Conservation (phyloP, 1,284 basidiomycete genomes). For the Jaminaea rosea region DNA sequence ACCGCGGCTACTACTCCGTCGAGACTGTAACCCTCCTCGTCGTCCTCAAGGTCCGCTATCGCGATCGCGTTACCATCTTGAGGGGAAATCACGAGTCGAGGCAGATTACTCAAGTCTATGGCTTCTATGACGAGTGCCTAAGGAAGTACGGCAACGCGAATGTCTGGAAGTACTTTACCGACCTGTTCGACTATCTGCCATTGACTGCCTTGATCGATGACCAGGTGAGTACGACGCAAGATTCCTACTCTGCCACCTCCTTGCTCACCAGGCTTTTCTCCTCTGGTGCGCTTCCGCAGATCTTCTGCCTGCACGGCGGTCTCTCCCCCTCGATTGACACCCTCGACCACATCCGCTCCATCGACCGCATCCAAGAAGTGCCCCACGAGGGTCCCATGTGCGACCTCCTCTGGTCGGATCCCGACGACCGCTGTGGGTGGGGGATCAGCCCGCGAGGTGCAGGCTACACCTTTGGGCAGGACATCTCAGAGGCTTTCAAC, state of each 20-base stretch:
- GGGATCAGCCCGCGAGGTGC: constrained; percentile 97
- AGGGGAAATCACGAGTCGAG: constrained; percentile 97
- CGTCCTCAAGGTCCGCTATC: constrained; percentile 93
- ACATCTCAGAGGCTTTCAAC: constrained; percentile 95
- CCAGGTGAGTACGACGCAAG: constrained; percentile 66
- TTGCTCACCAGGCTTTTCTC: background rate
- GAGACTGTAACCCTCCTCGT: constrained; percentile 98
- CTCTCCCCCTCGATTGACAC: constrained; percentile 98
- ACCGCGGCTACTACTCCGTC: constrained; percentile 98
- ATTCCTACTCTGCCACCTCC: background rate
- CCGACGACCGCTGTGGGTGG: constrained; percentile 98
- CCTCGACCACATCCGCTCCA: constrained; percentile 94
- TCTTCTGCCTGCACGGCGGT: constrained; percentile 98
- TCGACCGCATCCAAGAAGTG: constrained; percentile 97
- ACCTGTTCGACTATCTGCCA: constrained; percentile 95
- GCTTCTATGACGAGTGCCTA: constrained; percentile 98
- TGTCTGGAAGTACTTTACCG: constrained; percentile 98
- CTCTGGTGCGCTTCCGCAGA: constrained; percentile 57
- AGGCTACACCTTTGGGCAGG: constrained; percentile 98
- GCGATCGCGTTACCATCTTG: constrained; percentile 94
- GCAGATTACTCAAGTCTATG: constrained; percentile 99
- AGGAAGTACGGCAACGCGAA: constrained; percentile 99
- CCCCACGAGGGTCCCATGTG: constrained; percentile 99
- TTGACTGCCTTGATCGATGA: constrained; percentile 96
- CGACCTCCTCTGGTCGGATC: constrained; percentile 97